Conservation (phyloP, 2,329 filamentous ascomycete species). For the Amesomyces nigricolor region DNA sequence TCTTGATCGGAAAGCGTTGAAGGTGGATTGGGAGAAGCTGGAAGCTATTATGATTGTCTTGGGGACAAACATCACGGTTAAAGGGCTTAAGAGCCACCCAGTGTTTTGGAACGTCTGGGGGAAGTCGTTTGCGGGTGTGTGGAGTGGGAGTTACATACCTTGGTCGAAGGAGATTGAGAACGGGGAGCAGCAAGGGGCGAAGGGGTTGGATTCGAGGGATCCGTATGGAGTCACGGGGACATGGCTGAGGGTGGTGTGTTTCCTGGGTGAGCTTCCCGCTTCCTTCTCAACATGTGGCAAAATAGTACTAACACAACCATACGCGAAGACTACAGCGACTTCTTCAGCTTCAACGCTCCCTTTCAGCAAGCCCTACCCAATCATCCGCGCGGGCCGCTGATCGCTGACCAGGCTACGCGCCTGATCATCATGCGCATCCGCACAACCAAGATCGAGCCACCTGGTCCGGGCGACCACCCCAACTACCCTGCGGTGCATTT, state of each 20-base stretch:
- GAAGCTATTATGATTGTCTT: slow-evolving; percentile 69
- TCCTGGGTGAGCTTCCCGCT: slow-evolving; percentile 17
- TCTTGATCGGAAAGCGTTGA: slow-evolving; percentile 9
- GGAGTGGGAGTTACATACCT: slow-evolving; percentile 44
- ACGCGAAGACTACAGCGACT: slow-evolving; percentile 58
- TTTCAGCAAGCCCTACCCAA: slow-evolving; percentile 35
- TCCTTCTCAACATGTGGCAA: neutral
- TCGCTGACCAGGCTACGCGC: slow-evolving; percentile 61
- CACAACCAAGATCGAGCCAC: slow-evolving; percentile 55
- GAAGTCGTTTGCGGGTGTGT: slow-evolving; percentile 51
- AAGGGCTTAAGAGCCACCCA: slow-evolving; percentile 39
- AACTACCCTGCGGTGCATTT: slow-evolving; percentile 63
- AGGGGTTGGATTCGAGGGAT: slow-evolving; percentile 50
- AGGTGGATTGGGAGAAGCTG: slow-evolving; percentile 74
- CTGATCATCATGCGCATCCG: slow-evolving; percentile 64
- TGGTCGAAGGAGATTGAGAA: slow-evolving; percentile 27
- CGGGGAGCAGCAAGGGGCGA: slow-evolving; percentile 27
- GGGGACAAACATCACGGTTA: slow-evolving; percentile 53
- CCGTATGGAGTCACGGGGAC: slow-evolving; percentile 67
- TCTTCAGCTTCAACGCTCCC: slow-evolving; percentile 66
- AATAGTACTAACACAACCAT: neutral
- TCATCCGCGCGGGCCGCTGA: slow-evolving; percentile 48
- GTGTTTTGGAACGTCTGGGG: slow-evolving; percentile 51
- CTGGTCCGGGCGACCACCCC: slow-evolving; percentile 52
- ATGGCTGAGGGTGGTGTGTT: slow-evolving; percentile 57